Evolutionary conservation across 345 rosid genomes (phyloP).

Genomic region (Firmiana major): DNA sequence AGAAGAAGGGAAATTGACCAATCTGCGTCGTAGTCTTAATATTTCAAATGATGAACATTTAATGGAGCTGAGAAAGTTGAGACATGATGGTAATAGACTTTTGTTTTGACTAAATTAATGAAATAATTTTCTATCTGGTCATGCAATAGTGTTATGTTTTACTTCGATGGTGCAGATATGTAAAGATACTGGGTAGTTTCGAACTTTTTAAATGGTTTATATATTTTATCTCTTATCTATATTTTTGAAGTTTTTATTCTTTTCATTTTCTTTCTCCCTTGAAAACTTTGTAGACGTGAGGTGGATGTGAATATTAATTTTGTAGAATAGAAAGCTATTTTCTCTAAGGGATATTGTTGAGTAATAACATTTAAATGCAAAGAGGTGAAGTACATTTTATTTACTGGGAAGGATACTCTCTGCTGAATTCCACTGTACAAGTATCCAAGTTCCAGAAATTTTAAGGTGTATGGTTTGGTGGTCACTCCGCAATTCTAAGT

Average conservation of each 20-base stretch:
- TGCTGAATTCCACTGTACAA: background rate
- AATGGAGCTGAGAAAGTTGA: background rate
- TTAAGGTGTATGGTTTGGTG: background rate
- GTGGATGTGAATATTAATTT: background rate
- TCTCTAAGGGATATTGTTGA: background rate
- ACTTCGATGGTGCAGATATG: background rate
- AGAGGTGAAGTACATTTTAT: background rate
- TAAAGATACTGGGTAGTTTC: background rate
- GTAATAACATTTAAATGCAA: background rate
- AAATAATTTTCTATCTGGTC: background rate
- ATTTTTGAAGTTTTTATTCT: background rate
- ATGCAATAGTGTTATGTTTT: background rate
- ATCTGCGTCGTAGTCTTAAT: conserved; percentile 39
- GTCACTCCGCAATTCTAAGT: background rate
- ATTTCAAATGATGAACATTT: conserved; percentile 14
- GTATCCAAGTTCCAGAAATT: background rate
- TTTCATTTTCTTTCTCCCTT: background rate
- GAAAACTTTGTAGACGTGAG: background rate
- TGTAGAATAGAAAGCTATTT: background rate
- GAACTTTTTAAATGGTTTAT: background rate
- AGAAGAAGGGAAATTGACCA: conserved; percentile 64
- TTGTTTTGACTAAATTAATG: background rate
- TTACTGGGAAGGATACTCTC: background rate
- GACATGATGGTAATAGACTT: background rate
- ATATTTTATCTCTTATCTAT: background rate